Percentiles rank a stretch among this genome's conserved stretches.
Evolutionary conservation across 768 basidiomycete species (phyloP).

Genomic region (Leccinum arenicola): DNA sequence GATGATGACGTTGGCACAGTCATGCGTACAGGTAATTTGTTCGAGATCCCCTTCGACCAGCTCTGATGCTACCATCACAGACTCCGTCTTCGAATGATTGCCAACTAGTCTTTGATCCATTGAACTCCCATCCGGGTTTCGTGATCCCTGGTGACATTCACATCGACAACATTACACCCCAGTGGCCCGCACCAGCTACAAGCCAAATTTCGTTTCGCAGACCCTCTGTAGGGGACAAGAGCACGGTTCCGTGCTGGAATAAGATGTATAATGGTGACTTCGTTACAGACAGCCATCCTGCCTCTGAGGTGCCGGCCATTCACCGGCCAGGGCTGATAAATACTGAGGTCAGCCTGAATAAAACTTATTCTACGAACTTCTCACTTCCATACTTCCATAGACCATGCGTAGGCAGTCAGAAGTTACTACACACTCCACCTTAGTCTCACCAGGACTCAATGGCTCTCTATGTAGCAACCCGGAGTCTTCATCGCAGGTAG

Average conservation of each 20-base stretch:
- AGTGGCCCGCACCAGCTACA: not conserved
- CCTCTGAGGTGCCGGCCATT: not conserved
- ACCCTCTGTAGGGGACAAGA: not conserved
- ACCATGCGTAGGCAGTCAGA: not conserved
- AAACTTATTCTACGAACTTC: not conserved
- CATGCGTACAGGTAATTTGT: not conserved
- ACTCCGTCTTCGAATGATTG: not conserved
- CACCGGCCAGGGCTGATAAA: not conserved
- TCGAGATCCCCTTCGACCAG: not conserved
- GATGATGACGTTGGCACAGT: not conserved
- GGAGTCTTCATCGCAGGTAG: slow-evolving; percentile 5
- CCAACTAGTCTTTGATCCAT: not conserved
- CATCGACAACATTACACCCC: not conserved
- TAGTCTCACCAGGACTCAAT: not conserved
- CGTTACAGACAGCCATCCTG: not conserved
- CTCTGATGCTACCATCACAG: slow-evolving; percentile 1
- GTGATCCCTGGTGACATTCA: not conserved
- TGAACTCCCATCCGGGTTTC: not conserved
- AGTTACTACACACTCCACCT: not conserved
- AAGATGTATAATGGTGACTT: not conserved
- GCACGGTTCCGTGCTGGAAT: not conserved
- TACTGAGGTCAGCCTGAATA: not conserved
- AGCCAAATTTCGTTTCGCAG: not conserved
- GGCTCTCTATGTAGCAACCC: not conserved
- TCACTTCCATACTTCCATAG: not conserved